Evolutionary conservation across 805 yeast species (phyloP).

Genomic region (Torulaspora quercuum): DNA sequence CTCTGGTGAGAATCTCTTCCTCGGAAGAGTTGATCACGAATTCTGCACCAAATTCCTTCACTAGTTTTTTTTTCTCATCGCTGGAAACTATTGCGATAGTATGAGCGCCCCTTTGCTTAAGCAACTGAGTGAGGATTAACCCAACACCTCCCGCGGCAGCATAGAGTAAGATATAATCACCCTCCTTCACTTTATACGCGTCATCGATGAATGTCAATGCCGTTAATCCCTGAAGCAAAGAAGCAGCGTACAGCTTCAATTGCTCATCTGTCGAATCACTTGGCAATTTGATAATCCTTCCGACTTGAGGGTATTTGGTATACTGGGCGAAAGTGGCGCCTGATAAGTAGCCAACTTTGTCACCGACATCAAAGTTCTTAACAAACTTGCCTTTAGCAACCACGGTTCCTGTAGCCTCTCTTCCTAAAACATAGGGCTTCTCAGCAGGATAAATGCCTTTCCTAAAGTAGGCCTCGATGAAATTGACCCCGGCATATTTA

Average conservation of each 20-base stretch:
- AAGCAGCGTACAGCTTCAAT: conserved; percentile 55
- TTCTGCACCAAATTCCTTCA: conserved; percentile 74
- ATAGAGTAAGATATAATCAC: conserved; percentile 71
- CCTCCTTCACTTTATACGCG: conserved; percentile 62
- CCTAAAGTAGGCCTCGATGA: conserved; percentile 80
- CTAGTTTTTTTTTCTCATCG: conserved; percentile 63
- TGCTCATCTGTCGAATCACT: conserved; percentile 45
- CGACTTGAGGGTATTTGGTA: conserved; percentile 45
- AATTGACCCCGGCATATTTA: conserved; percentile 75
- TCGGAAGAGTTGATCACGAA: conserved; percentile 53
- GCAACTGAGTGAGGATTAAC: conserved; percentile 60
- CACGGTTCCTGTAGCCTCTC: conserved; percentile 70
- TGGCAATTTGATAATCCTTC: conserved; percentile 48
- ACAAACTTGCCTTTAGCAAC: conserved; percentile 63
- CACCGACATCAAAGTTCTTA: conserved; percentile 57
- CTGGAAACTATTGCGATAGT: conserved; percentile 85
- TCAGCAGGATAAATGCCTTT: conserved; percentile 65
- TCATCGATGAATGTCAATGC: conserved; percentile 68
- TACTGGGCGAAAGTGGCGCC: conserved; percentile 68
- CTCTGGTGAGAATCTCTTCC: conserved; percentile 55
- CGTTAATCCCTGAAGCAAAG: conserved; percentile 71
- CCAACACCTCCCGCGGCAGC: conserved; percentile 99
- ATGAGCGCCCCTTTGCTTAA: conserved; percentile 62
- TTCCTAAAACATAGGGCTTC: conserved; percentile 64
- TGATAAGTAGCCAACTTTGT: conserved; percentile 58